A percentile compares a stretch with the other conserved stretches of the same genome.
phyloP scores from a whole-genome alignment of 177 flowering plant genomes.

The Vitis hybrid region DNA sequence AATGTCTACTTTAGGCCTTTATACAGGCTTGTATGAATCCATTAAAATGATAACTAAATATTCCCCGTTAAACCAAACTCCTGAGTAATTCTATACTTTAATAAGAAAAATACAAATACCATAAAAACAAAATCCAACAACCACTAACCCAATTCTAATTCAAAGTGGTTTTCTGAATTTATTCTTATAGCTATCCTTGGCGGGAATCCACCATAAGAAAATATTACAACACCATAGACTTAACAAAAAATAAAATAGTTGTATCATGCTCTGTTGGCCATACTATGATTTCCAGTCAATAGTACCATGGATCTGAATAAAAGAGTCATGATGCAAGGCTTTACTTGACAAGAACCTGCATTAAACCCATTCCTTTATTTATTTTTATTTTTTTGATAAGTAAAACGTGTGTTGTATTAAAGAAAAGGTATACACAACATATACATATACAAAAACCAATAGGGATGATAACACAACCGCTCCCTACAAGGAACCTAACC shows the following conservation, averaged over 20 bases:
- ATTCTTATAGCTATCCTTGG: background rate
- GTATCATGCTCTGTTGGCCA: background rate
- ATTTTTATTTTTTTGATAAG: no score
- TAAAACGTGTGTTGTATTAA: no score
- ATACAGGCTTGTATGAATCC: no score
- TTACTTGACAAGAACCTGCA: background rate
- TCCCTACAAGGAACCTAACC: no score
- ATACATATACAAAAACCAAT: no score
- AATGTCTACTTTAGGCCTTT: no score
- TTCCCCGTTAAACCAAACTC: background rate
- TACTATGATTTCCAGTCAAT: background rate
- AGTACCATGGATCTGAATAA: no score
- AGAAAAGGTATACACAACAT: no score
- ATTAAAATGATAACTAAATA: background rate
- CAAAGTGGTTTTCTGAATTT: background rate
- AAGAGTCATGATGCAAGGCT: no score
- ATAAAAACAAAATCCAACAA: background rate
- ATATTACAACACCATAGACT: background rate
- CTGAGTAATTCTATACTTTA: background rate
- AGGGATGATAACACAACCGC: no score
- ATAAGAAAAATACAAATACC: background rate
- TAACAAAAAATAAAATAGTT: background rate
- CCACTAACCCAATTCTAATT: background rate
- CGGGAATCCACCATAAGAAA: background rate
- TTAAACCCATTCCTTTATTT: background rate